phyloP scores from a whole-genome alignment of 176 grass and related monocot species.

The Zoysia japonica region DNA sequence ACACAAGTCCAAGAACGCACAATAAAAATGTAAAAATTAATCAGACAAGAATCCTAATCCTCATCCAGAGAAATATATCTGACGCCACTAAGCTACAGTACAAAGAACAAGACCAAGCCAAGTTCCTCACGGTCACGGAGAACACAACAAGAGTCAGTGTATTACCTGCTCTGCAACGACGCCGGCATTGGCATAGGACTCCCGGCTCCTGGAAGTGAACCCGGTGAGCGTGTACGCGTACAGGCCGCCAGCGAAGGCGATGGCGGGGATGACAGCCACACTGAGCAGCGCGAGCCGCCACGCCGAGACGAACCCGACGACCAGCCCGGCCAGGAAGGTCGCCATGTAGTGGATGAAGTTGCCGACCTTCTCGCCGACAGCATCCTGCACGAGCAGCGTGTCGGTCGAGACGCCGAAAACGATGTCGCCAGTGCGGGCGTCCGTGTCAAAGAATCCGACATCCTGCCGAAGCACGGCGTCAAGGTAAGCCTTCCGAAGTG shows the following conservation, averaged over 20 bases:
- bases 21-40: conserved; percentile 27
- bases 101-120: conserved; percentile 16
- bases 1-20: conserved; percentile 44
- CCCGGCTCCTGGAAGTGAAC: conserved; percentile 88
- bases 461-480: conserved; percentile 94
- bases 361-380: conserved; percentile 97
- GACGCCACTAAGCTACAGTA: conserved; percentile 9
- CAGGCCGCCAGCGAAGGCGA: conserved; percentile 99
- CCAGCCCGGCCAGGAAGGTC: conserved; percentile 83
- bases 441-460: conserved; percentile 97
- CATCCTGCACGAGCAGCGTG: conserved; percentile 92
- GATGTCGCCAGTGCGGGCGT: conserved; percentile 91
- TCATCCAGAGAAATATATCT: conserved; percentile 29
- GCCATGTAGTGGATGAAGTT: conserved; percentile 97
- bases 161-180: conserved; percentile 89
- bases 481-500: conserved; percentile 73
- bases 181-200: conserved; percentile 96
- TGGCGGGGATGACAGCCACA: conserved; percentile 87
- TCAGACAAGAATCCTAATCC: conserved; percentile 17
- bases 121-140: conserved; percentile 4
- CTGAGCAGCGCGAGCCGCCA: conserved; percentile 94
- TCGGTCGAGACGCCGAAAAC: conserved; percentile 94
- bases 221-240: conserved; percentile 96
- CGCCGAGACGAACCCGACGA: conserved; percentile 84
- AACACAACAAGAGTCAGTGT: conserved; percentile 22